phyloP scores from a whole-genome alignment of 192 early-diverging fungal genomes.

The Chytriomyces confervae region DNA sequence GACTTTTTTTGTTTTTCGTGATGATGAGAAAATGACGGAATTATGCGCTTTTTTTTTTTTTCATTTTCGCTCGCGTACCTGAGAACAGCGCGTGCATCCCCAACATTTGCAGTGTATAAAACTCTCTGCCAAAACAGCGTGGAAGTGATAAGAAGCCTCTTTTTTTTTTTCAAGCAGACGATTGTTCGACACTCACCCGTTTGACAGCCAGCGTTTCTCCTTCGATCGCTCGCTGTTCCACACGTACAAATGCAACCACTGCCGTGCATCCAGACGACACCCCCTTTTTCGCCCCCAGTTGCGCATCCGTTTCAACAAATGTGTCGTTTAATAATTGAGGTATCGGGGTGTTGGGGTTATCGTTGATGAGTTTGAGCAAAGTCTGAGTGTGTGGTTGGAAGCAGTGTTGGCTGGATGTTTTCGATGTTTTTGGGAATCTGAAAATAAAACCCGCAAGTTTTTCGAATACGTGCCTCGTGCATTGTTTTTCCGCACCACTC shows the following conservation, averaged over 20 bases:
- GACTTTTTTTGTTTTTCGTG: constrained; percentile 47
- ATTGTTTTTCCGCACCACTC: constrained; percentile 94
- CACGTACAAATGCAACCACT: constrained; percentile 75
- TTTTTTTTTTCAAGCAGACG: not conserved
- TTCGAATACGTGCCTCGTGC: constrained; percentile 65
- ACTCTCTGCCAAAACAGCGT: constrained; percentile 59
- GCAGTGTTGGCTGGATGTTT: not conserved
- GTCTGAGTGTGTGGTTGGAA: constrained; percentile 51
- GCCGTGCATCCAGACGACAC: constrained; percentile 92
- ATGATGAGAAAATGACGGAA: constrained; percentile 12
- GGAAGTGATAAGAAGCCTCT: not conserved
- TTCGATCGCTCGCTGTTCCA: constrained; percentile 45
- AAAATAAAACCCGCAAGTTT: not conserved
- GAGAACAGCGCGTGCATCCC: constrained; percentile 95
- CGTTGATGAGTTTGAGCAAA: constrained; percentile 66
- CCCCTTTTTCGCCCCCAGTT: constrained; percentile 77
- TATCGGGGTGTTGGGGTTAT: constrained; percentile 63
- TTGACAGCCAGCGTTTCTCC: constrained; percentile 2
- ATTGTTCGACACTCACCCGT: constrained; percentile 1
- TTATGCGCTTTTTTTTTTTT: constrained; percentile 5
- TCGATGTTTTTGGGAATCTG: not conserved
- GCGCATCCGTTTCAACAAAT: constrained; percentile 83
- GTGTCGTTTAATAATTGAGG: constrained; percentile 82
- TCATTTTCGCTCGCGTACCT: constrained; percentile 50
- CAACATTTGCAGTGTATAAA: constrained; percentile 94